Evolutionary conservation across 441 rosid genomes (phyloP).

Genomic region (Adansonia grandidieri): DNA sequence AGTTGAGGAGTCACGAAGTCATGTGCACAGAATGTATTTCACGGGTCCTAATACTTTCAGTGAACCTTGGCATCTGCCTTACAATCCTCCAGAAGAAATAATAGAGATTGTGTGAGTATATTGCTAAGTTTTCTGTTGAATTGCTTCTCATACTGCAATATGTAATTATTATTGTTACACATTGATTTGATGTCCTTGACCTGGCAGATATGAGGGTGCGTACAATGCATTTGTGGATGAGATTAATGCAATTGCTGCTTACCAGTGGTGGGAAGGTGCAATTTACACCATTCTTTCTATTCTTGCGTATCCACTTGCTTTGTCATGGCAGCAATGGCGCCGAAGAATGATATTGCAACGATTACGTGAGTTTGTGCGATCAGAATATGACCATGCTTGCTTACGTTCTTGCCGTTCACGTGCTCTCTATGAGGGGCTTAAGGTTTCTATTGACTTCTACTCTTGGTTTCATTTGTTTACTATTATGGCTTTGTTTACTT

Average conservation of each 20-base stretch:
- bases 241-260: constrained; percentile 93
- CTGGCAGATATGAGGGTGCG: constrained; percentile 88
- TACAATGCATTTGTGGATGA: constrained; percentile 97
- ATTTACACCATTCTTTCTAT: constrained; percentile 79
- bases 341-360: constrained; percentile 83
- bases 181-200: constrained; percentile 32
- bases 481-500: not conserved
- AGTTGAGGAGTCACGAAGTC: constrained; percentile 95
- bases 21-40: constrained; percentile 97
- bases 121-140: constrained; percentile 23
- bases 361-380: constrained; percentile 96
- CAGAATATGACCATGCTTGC: constrained; percentile 99
- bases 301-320: constrained; percentile 88
- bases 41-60: constrained; percentile 97
- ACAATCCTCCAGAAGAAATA: constrained; percentile 94
- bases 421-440: constrained; percentile 98
- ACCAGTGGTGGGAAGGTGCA: constrained; percentile 99
- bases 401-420: constrained; percentile 98
- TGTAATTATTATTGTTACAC: constrained; percentile 27
- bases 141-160: constrained; percentile 18
- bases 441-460: constrained; percentile 56
- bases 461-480: not conserved
- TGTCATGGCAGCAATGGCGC: constrained; percentile 99
- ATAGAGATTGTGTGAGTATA: constrained; percentile 93
- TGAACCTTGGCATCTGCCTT: constrained; percentile 98